A percentile compares a stretch with the other conserved stretches of the same genome.
Evolutionary conservation across 768 basidiomycete species (phyloP).

Genomic region (Boletus insuetus): DNA sequence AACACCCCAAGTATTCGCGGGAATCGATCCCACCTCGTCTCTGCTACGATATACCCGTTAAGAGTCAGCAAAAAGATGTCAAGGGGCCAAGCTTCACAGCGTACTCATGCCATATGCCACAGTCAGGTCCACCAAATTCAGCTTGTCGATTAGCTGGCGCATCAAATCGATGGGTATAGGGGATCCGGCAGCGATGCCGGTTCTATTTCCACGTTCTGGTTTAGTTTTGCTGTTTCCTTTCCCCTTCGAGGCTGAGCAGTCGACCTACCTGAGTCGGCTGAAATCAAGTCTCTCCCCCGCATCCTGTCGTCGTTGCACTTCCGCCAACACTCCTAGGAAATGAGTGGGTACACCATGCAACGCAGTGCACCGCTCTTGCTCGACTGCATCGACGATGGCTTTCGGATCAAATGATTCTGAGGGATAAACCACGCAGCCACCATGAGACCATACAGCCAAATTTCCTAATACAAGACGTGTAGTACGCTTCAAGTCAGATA

Average conservation of each 20-base stretch:
- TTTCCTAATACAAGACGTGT: constrained; percentile 80
- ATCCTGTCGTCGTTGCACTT: constrained; percentile 54
- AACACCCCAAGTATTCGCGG: not conserved
- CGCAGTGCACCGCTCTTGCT: constrained; percentile 68
- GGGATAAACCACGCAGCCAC: constrained; percentile 72
- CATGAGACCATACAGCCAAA: constrained; percentile 73
- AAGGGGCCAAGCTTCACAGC: constrained; percentile 23
- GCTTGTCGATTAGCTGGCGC: constrained; percentile 61
- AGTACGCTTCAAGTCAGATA: constrained; percentile 14
- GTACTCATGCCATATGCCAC: constrained; percentile 87
- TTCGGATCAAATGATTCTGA: constrained; percentile 61
- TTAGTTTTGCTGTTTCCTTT: not conserved
- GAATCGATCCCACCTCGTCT: constrained; percentile 51
- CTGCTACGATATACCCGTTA: constrained; percentile 43
- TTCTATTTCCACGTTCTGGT: constrained; percentile 39
- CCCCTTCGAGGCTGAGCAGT: too few relatives aligned
- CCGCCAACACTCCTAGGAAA: constrained; percentile 70
- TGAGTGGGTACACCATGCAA: constrained; percentile 87
- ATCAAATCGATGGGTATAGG: constrained; percentile 78
- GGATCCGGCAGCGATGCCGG: constrained; percentile 81
- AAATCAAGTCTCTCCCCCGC: constrained; percentile 48
- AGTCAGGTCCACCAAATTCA: constrained; percentile 70
- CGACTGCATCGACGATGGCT: constrained; percentile 68
- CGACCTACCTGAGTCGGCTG: constrained; percentile 49
- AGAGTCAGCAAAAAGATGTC: constrained; percentile 2